Conservation (phyloP, 306 rosid species). For the Cyamopsis tetragonoloba region DNA sequence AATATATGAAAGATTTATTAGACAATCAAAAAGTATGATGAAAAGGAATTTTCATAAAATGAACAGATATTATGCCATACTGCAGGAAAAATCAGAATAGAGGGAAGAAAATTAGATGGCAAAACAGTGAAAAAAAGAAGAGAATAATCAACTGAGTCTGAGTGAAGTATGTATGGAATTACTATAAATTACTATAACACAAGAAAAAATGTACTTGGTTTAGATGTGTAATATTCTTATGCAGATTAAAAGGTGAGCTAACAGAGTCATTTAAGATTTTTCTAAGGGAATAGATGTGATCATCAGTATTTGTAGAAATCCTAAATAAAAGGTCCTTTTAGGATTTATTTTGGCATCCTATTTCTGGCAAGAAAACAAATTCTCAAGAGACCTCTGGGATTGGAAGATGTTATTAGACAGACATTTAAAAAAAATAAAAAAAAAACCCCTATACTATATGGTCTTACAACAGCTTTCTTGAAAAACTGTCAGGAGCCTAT, state of each 20-base stretch:
- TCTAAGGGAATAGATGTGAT: conserved; percentile 5
- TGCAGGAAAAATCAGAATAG: background rate
- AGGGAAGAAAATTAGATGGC: conserved; percentile 12
- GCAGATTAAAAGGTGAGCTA: background rate
- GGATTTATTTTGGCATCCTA: background rate
- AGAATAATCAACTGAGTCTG: background rate
- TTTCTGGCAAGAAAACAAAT: background rate
- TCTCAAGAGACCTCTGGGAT: background rate
- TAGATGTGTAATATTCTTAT: background rate
- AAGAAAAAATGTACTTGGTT: background rate
- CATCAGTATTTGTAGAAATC: background rate
- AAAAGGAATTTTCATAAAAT: background rate
- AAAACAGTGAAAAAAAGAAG: background rate
- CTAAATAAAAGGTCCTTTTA: background rate
- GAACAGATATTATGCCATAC: conserved; percentile 8
- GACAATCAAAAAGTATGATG: conserved; percentile 21
- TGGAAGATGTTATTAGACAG: background rate
- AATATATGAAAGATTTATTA: conserved; percentile 14
- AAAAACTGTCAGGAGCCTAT: background rate
- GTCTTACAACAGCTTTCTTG: background rate
- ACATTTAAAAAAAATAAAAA: background rate
- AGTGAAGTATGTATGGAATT: conserved; percentile 5
- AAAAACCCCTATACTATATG: background rate
- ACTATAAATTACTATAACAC: background rate
- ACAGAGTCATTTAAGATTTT: background rate